These are phyloP conservation scores for Suhomyces taliae DNA, from an alignment of 1,139 yeast species.

Conservation along the genomic window DNA sequence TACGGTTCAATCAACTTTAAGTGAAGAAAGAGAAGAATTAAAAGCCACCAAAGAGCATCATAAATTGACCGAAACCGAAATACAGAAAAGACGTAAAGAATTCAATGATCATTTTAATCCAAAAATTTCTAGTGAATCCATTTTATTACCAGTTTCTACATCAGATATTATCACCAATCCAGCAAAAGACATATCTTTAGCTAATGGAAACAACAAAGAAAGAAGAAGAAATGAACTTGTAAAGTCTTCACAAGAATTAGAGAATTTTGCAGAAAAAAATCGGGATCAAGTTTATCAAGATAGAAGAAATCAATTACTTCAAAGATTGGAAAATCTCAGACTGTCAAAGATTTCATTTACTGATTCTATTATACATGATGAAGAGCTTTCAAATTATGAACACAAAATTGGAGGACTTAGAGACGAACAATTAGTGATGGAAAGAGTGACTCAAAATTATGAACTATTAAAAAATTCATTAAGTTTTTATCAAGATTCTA, in stretches of 20 bases:
- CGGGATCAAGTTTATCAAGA: constrained; percentile 22
- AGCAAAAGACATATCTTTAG: constrained; percentile 23
- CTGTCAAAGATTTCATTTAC: constrained; percentile 27
- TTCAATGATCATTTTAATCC: neutral
- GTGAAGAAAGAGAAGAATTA: constrained; percentile 1
- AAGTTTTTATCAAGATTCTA: constrained; percentile 41
- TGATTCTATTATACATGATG: constrained; percentile 26
- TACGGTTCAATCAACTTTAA: neutral
- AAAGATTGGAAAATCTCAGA: constrained; percentile 27
- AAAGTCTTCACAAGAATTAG: constrained; percentile 19
- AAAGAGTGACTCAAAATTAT: constrained; percentile 36
- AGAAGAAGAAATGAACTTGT: constrained; percentile 25
- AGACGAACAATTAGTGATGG: constrained; percentile 38
- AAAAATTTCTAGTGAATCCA: neutral
- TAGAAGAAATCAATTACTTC: constrained; percentile 26
- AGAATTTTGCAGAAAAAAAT: constrained; percentile 16
- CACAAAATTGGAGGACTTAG: constrained; percentile 37
- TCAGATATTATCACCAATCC: constrained; percentile 12
- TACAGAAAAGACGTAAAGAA: neutral
- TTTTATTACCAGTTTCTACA: constrained; percentile 4
- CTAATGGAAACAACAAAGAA: constrained; percentile 28
- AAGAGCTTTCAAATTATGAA: constrained; percentile 30
- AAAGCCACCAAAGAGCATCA: neutral
- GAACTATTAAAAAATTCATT: constrained; percentile 35
- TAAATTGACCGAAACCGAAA: neutral